phyloP scores from a whole-genome alignment of 2,329 filamentous ascomycete genomes.

The Hypoxylon sp. region DNA sequence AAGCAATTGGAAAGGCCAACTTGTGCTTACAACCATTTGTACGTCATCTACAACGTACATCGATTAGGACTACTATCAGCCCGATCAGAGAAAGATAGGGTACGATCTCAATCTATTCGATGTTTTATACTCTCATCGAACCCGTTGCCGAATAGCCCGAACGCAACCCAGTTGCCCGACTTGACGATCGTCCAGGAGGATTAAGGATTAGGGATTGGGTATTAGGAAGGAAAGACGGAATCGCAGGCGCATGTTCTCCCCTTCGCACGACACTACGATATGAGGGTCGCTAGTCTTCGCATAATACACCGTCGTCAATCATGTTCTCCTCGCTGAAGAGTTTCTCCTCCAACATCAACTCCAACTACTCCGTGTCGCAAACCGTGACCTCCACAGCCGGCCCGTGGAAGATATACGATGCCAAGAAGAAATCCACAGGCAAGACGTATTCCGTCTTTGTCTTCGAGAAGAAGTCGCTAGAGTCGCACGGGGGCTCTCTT shows the following conservation, averaged over 20 bases:
- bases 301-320: slow-evolving; percentile 53
- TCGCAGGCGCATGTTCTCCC: slow-evolving; percentile 42
- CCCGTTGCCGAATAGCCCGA: slow-evolving; percentile 27
- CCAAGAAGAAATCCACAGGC: slow-evolving; percentile 94
- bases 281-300: slow-evolving; percentile 47
- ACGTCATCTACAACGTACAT: slow-evolving; percentile 29
- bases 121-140: slow-evolving; percentile 9
- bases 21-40: slow-evolving; percentile 22
- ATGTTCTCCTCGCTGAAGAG: slow-evolving; percentile 98
- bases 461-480: slow-evolving; percentile 90
- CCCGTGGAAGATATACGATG: slow-evolving; percentile 97
- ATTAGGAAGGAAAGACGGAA: slow-evolving; percentile 26
- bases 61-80: background rate
- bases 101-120: background rate
- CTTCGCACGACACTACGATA: slow-evolving; percentile 45
- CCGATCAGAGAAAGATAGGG: background rate
- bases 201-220: slow-evolving; percentile 4
- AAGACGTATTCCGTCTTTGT: slow-evolving; percentile 93
- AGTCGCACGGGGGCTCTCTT: slow-evolving; percentile 75
- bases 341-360: slow-evolving; percentile 90
- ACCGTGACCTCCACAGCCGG: slow-evolving; percentile 85
- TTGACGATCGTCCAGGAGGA: slow-evolving; percentile 17
- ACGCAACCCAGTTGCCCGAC: slow-evolving; percentile 15
- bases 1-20: slow-evolving; percentile 20
- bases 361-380: slow-evolving; percentile 88